Base-by-base conservation (phyloP, 352 stramenopile species). In the Phytophthora capsici region DNA sequence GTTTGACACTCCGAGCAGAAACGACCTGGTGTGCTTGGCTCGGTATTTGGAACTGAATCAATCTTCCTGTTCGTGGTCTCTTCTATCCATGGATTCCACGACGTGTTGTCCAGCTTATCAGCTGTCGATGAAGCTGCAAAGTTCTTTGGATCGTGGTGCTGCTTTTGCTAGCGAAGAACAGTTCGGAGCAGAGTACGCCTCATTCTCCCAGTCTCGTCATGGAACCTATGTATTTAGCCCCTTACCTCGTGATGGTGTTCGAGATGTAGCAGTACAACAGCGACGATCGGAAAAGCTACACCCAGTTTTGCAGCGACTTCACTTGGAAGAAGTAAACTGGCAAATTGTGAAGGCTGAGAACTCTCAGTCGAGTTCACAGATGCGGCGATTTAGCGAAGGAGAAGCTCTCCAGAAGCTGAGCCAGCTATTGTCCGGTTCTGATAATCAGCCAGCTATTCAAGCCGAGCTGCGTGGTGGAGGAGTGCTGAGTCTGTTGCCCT, bases 401-500 rank as follows among this genome's bases (percentile, higher is more conserved):
- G 64, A 79, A 26, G 83, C 66, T 0, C 63, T 89, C 8, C 62
- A 86, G 12, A 80, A 80, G 17, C 54, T 91, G 12, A 78, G 83
- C 32, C 59, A 71, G 13, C 63, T 92, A 13, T 64, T 92, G 14
- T 71, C 60, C 5, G 69, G 52, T 23, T 75, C 74, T 14, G 70
- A 63, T 20, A 54, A 69, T 30, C 77, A 77, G 19, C 84, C 84
- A 47, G 81, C 84, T 20, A 86, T 92, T 57, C 84, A 92, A 57
- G 69, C 82, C 25, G 84, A 92, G 40, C 49, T 92, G 14, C 75
- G 84, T 40, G 84, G 84, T 22, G 75, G 78, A 30, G 84, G 84
- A 23, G 71, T 93, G 4, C 34, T 90, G 57, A 91, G 82, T 68
- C 32, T 93, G n/a, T 47, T 91, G n/a, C 84, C 84, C 34, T 91